A percentile compares a stretch with the other conserved stretches of the same genome.
phyloP scores from a whole-genome alignment of 2,329 filamentous ascomycete genomes.

The Leptosphaerulina australis region DNA sequence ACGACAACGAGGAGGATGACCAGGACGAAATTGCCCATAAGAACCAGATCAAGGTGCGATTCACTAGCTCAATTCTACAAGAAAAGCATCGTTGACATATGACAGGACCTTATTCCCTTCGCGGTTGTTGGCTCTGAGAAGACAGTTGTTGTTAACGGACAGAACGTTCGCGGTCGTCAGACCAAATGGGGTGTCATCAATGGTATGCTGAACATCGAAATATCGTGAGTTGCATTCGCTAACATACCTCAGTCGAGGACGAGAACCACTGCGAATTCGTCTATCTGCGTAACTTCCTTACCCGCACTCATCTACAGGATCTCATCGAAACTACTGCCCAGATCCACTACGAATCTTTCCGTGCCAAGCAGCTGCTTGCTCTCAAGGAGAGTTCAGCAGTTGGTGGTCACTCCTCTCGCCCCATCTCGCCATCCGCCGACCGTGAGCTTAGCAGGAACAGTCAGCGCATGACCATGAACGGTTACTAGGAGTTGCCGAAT shows the following conservation, averaged over 20 bases:
- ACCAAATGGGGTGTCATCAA: conserved; percentile 99
- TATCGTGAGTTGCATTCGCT: conserved; percentile 6
- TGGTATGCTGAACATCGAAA: conserved; percentile 33
- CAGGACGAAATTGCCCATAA: conserved; percentile 94
- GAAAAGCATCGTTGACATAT: conserved; percentile 43
- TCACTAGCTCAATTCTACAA: background rate
- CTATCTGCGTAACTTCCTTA: conserved; percentile 97
- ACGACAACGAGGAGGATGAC: conserved; percentile 98
- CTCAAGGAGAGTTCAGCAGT: conserved; percentile 97
- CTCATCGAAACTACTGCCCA: conserved; percentile 99
- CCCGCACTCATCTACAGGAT: conserved; percentile 96
- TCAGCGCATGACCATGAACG: conserved; percentile 98
- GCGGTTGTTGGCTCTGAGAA: conserved; percentile 98
- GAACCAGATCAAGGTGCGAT: conserved; percentile 87
- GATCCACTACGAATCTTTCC: conserved; percentile 99
- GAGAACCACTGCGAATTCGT: conserved; percentile 99
- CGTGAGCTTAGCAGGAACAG: conserved; percentile 96
- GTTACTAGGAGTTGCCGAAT: conserved; percentile 70
- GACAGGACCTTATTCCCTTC: conserved; percentile 89
- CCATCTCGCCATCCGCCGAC: conserved; percentile 93
- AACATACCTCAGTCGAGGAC: conserved; percentile 72
- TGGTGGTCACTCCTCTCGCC: conserved; percentile 77
- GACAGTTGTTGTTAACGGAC: conserved; percentile 95
- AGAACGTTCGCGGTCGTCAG: conserved; percentile 96
- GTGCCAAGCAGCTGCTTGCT: conserved; percentile 96